Conservation (phyloP, 257 asterid genomes). For the Plantago elongata region DNA sequence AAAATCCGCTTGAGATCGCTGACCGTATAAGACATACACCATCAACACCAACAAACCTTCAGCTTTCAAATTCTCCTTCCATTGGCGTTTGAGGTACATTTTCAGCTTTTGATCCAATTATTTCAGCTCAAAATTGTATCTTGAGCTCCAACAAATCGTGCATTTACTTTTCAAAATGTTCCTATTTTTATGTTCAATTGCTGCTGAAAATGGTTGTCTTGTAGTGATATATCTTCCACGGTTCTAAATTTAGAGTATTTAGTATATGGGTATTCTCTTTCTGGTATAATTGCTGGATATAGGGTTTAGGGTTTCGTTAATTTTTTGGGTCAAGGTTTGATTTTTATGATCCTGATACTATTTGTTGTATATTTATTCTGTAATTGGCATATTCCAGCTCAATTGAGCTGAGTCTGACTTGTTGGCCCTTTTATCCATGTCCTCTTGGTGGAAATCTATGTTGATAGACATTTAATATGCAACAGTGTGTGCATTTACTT, state of each 20-base stretch:
- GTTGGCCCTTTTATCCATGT: neutral
- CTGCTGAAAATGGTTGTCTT: constrained; percentile 17
- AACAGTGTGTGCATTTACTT: too few species aligned
- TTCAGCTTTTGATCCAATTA: neutral
- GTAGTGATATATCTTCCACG: neutral
- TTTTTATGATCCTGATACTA: too few species aligned
- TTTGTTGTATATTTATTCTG: too few species aligned
- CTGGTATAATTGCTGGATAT: neutral
- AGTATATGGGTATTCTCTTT: constrained; percentile 8
- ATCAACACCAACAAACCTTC: constrained; percentile 5
- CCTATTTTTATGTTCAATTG: constrained; percentile 7
- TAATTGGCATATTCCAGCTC: too few species aligned
- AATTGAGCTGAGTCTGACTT: too few species aligned
- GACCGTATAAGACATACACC: neutral
- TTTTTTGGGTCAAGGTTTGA: neutral
- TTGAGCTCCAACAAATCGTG: neutral
- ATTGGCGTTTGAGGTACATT: constrained; percentile 21
- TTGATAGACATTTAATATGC: too few species aligned
- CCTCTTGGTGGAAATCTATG: neutral
- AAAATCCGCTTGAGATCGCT: constrained; percentile 12
- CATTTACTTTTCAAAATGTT: neutral
- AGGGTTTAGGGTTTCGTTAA: constrained; percentile 4
- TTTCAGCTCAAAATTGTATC: constrained; percentile 3
- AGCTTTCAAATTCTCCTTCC: constrained; percentile 8
- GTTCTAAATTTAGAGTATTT: constrained; percentile 4